Conservation (phyloP, 2,329 filamentous ascomycete genomes). For the Neonectria faginata region DNA sequence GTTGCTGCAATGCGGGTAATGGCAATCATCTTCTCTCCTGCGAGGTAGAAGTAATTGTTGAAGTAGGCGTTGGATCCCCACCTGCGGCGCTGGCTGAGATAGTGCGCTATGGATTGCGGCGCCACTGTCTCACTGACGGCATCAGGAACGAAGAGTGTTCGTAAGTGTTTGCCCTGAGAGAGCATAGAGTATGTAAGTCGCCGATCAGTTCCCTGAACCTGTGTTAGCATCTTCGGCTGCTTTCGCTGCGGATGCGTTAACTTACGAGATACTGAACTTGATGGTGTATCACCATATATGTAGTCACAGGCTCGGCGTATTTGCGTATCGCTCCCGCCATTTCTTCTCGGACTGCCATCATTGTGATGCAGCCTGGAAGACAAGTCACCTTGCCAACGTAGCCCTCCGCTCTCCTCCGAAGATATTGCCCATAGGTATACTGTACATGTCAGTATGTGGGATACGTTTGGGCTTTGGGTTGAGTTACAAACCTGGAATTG, state of each 20-base stretch:
- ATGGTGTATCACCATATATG: conserved; percentile 35
- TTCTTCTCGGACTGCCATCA: conserved; percentile 38
- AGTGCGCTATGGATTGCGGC: conserved; percentile 49
- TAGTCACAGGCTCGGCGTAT: conserved; percentile 37
- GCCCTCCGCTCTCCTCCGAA: conserved; percentile 35
- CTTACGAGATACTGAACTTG: conserved; percentile 42
- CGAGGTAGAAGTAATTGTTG: conserved; percentile 51
- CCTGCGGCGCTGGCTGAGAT: conserved; percentile 49
- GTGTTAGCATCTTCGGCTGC: conserved; percentile 3
- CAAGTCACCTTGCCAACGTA: conserved; percentile 38
- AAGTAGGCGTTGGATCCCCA: conserved; percentile 53
- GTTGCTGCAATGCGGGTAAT: conserved; percentile 48
- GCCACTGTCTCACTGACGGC: conserved; percentile 51
- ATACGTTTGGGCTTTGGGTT: accelerated
- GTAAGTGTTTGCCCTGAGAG: conserved; percentile 36
- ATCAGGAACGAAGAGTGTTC: conserved; percentile 49
- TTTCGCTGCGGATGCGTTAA: background rate
- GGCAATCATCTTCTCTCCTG: conserved; percentile 54
- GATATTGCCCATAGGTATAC: conserved; percentile 40
- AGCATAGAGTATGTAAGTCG: conserved; percentile 41
- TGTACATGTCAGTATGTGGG: background rate
- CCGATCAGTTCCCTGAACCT: conserved; percentile 34
- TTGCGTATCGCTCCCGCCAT: conserved; percentile 40
- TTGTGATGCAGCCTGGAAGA: conserved; percentile 39
- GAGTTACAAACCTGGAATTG: conserved; percentile 35